Percentiles rank a stretch among this genome's conserved stretches.
These are phyloP conservation scores for Alternaria novae-zelandiae DNA, from an alignment of 2,329 filamentous ascomycete species.

Conservation along the genomic window DNA sequence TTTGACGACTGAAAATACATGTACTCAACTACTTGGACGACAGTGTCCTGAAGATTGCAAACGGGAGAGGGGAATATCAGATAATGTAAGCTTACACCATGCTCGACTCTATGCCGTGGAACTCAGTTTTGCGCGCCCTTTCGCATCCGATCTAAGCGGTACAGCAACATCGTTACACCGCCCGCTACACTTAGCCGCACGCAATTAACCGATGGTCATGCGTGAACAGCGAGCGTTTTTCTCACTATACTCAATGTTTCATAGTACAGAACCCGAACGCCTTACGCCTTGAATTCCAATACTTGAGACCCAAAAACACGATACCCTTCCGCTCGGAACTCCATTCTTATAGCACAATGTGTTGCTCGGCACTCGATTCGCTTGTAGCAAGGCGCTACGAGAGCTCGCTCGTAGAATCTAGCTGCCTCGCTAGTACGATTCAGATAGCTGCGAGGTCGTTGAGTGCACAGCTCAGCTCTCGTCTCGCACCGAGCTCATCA, in stretches of 20 bases:
- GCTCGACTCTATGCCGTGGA: not conserved
- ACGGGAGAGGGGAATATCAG: not conserved
- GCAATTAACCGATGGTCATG: not conserved
- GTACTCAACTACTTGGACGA: not conserved
- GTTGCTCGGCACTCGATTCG: not conserved
- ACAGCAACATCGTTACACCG: conserved; percentile 2
- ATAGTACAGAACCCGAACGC: not conserved
- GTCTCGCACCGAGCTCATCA: conserved; percentile 53
- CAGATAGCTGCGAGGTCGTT: conserved; percentile 43
- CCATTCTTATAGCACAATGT: not conserved
- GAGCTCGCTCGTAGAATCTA: not conserved
- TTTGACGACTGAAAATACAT: not conserved
- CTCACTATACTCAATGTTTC: not conserved
- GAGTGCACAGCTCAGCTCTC: conserved; percentile 49
- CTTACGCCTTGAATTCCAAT: not conserved
- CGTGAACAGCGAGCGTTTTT: not conserved
- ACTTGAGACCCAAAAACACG: not conserved
- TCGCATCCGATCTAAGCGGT: not conserved
- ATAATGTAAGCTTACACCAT: not conserved
- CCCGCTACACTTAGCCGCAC: conserved; percentile 5
- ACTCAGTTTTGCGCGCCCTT: not conserved
- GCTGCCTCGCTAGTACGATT: not conserved
- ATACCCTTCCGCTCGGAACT: not conserved
- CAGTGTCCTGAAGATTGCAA: not conserved
- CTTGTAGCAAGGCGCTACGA: not conserved